Percentiles rank a stretch among this genome's conserved stretches.
phyloP scores from a whole-genome alignment of 1,284 basidiomycete genomes.

The Boletus holoroseus region DNA sequence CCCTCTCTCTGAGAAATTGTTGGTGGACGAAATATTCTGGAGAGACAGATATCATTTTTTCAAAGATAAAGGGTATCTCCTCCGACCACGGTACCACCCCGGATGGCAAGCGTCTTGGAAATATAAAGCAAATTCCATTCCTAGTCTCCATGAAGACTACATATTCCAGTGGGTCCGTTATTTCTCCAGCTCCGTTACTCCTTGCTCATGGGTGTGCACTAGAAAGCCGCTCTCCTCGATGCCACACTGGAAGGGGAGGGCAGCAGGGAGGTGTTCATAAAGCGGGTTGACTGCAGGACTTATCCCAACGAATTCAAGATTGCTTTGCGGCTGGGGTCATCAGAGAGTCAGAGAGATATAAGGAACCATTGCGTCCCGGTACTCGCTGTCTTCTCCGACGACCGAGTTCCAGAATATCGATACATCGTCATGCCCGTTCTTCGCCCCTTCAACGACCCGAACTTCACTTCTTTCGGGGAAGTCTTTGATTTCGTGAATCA shows the following conservation, averaged over 20 bases:
- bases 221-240: conserved; percentile 10
- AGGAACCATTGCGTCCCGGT: conserved; percentile 12
- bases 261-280: conserved; percentile 14
- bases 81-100: conserved; percentile 9
- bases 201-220: too few species aligned
- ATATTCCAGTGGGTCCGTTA: conserved; percentile 1
- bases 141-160: neutral
- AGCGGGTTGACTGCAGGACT: neutral
- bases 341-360: rapidly evolving
- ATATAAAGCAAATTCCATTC: neutral
- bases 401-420: neutral
- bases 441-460: neutral
- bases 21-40: conserved; percentile 2
- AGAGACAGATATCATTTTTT: conserved; percentile 14
- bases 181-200: rapidly evolving
- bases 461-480: neutral
- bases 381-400: conserved; percentile 4
- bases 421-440: neutral
- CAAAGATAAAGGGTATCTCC: conserved; percentile 1
- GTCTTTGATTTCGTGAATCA: neutral
- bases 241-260: neutral
- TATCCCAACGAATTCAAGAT: conserved; percentile 8
- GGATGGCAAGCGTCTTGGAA: conserved; percentile 11
- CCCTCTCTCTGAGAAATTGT: neutral
- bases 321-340: conserved; percentile 8